Evolutionary conservation across 306 rosid species (phyloP), one percentile per base, ranked within the genome.

Genomic region (Cucurbita moschata): DNA sequence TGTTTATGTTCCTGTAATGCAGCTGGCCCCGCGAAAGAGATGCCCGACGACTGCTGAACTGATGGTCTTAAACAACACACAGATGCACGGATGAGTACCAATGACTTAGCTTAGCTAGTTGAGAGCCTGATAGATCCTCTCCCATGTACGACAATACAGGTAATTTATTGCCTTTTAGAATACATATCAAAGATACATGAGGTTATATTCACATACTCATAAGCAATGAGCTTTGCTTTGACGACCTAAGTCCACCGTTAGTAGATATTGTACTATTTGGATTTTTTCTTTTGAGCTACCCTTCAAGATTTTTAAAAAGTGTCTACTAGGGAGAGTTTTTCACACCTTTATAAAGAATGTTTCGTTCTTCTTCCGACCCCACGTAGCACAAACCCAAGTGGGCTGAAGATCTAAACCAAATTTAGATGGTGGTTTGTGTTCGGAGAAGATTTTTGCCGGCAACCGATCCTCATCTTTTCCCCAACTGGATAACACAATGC

Each of bases 401-500:
- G 47, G 59, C 10, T 50, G 7, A 70, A 50, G 60, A 70, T 70
- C 26, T 30, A 49, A 70, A 60, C 26, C 47, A 4, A 68, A 77
- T 46, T 57, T 42, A 81, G 79, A 8, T 37, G 70, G 78, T 63
- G 79, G 83, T 79, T 30, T 80, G 72, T 54, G 21, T 5, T 18
- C 44, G 54, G 19, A 2, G 43, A 46, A 23, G 73, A 69, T 69
- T 69, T 44, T 12, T 50, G 26, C 60, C 60, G 12, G 74, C 74
- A 50, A 51, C 35, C 85, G 84, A 80, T 83, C 79, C 87, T 84
- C 82, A 77, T 79, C 82, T 62, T 79, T 79, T 81, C 71, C 70
- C 59, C 76, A 46, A 80, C 71, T 54, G 88, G 91, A 90, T 87
- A 83, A 86, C 84, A 72, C 80, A 83, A 77, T 81, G 80, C 76